These are phyloP conservation scores for Phytopythium helicoides DNA, from an alignment of 352 stramenopile species.

Conservation along the genomic window DNA sequence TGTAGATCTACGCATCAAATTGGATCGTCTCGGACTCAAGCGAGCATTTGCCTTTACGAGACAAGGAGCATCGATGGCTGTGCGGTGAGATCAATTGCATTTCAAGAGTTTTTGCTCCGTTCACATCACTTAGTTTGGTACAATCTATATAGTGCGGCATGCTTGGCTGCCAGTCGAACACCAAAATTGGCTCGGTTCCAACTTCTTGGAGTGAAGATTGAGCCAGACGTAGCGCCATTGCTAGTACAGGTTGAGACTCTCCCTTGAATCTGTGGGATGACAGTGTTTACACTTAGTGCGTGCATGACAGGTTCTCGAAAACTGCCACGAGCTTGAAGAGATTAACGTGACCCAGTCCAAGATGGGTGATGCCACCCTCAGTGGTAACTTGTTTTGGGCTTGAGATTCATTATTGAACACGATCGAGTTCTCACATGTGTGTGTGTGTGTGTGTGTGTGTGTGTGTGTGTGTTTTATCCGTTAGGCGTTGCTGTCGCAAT, in stretches of 20 bases:
- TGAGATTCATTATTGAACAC: not conserved
- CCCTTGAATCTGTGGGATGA: not conserved
- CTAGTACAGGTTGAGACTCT: slow-evolving; percentile 26
- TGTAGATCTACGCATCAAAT: slow-evolving; percentile 57
- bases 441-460: no score
- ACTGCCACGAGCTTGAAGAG: slow-evolving; percentile 25
- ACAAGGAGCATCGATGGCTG: slow-evolving; percentile 21
- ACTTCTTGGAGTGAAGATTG: slow-evolving; percentile 31
- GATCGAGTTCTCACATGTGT: no score
- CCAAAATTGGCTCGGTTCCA: slow-evolving; percentile 29
- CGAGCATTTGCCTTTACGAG: slow-evolving; percentile 38
- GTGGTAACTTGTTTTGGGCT: slow-evolving; percentile 16
- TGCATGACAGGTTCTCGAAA: slow-evolving; percentile 20
- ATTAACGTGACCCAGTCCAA: slow-evolving; percentile 16
- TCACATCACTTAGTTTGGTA: no score
- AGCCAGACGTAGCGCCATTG: slow-evolving; percentile 11
- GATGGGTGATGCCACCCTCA: slow-evolving; percentile 21
- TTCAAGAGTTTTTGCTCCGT: no score
- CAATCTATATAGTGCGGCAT: slow-evolving; percentile 18
- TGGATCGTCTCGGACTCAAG: slow-evolving; percentile 54
- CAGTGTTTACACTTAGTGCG: not conserved
- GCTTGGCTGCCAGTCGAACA: slow-evolving; percentile 26
- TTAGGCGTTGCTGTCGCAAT: slow-evolving; percentile 36
- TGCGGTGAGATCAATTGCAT: slow-evolving; percentile 17
- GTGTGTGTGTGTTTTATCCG: no score